Conservation (phyloP, 371 early-diverging fungal genomes). For the Haplosporangium sp. region DNA sequence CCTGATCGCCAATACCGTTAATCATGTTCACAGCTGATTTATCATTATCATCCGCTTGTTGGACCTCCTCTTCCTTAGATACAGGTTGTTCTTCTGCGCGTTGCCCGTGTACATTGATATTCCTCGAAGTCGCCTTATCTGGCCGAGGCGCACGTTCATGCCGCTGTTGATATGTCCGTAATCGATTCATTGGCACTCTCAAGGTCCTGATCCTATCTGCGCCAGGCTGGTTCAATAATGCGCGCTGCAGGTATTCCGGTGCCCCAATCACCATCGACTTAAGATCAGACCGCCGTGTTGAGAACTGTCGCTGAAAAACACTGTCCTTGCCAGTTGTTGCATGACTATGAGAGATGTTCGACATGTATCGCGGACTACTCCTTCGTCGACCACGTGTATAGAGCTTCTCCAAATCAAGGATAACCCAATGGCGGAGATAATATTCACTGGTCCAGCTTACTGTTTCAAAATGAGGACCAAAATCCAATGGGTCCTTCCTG, state of each 20-base stretch:
- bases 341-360: not conserved
- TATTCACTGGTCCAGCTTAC: conserved; percentile 24
- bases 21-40: not conserved
- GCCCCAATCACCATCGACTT: not conserved
- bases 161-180: conserved; percentile 26
- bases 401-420: conserved; percentile 28
- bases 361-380: not conserved
- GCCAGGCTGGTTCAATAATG: conserved; percentile 16
- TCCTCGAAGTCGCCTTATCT: not conserved
- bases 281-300: not conserved
- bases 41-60: not conserved
- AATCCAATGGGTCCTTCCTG: not conserved
- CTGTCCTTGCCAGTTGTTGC: conserved; percentile 2
- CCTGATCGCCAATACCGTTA: not conserved
- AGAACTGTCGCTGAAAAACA: not conserved
- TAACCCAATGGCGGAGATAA: conserved; percentile 25
- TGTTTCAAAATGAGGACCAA: conserved; percentile 5
- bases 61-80: not conserved
- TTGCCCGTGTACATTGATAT: not conserved
- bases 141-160: conserved; percentile 22
- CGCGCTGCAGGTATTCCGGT: conserved; percentile 28
- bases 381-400: conserved; percentile 8
- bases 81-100: not conserved
- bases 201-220: conserved; percentile 23
- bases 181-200: conserved; percentile 35